These are phyloP conservation scores for Cyclostephanos tholiformis DNA, from an alignment of 108 stramenopile genomes.

Conservation along the genomic window DNA sequence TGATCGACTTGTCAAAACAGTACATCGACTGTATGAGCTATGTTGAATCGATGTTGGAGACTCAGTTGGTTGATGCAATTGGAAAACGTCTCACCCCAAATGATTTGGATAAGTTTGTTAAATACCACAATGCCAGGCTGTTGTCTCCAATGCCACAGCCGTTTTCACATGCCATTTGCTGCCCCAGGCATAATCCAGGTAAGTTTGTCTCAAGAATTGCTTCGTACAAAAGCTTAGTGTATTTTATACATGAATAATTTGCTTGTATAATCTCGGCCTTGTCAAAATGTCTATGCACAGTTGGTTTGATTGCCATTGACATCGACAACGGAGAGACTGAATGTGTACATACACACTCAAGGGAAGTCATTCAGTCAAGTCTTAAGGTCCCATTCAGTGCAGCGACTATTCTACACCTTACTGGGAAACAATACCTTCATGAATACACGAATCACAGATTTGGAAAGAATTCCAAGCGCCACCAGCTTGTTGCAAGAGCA, in stretches of 20 bases:
- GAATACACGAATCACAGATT: conserved; percentile 69
- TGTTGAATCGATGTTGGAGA: conserved; percentile 65
- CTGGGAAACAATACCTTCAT: conserved; percentile 68
- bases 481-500: conserved; percentile 63
- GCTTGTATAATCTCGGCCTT: no score
- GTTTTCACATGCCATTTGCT: conserved; percentile 74
- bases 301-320: conserved; percentile 56
- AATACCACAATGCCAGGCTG: conserved; percentile 56
- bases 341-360: conserved; percentile 47
- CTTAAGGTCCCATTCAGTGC: conserved; percentile 54
- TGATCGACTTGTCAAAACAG: conserved; percentile 17
- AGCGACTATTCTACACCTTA: conserved; percentile 53
- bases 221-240: not conserved
- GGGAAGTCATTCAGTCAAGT: conserved; percentile 51
- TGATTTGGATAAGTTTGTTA: conserved; percentile 71
- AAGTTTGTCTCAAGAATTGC: conserved; percentile 9
- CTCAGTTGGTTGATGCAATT: conserved; percentile 67
- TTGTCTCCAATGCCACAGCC: conserved; percentile 60
- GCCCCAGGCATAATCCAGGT: conserved; percentile 66
- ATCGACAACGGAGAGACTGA: conserved; percentile 37
- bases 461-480: conserved; percentile 11
- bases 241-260: not conserved
- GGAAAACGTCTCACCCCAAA: conserved; percentile 64
- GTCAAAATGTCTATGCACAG: conserved; percentile 6
- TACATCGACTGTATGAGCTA: conserved; percentile 37